Base-by-base conservation (phyloP, 2,329 filamentous ascomycete species). In the Aspergillus pseudoterreus region DNA sequence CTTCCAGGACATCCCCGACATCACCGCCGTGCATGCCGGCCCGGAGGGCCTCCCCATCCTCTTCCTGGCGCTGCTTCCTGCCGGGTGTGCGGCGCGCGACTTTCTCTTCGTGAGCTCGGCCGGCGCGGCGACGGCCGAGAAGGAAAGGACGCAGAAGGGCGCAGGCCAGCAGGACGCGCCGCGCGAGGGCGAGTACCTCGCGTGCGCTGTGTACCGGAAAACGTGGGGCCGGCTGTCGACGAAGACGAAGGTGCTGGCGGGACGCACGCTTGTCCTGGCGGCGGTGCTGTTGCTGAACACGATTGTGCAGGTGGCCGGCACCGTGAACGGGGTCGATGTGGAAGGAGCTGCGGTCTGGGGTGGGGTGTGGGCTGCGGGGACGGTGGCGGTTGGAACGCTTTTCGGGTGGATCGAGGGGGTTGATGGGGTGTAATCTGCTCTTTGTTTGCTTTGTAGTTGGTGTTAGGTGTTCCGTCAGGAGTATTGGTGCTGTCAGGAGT, bases 341-440 rank as follows among this genome's bases (percentile, higher is more conserved):
- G 61, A 75, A 1, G 92, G 92, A 10, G 89, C 91, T 1, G 73
- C 78, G 3, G 82, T 80, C 0, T 97, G 91, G 78, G 84, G 88
- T 2, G 75, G 76, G 19, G 76, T 92, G 33, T 96, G 90, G 90
- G 82, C 82, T n/a, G 62, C 78, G 19, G 87, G 68, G 4, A 63
- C 60, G 2, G 36, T 68, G 51, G 53, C 55, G 9, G 61, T 63
- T 27, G 70, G 68, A 4, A 51, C 57, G 38, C 54, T 60, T 27
- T 74, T 70, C 56, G 64, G 64, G 24, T 75, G 71, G 72, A 66
- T 74, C 44, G 70, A 72, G 52, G 68, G 62, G 6, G 71, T 69
- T 30, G 68, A 71, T 47, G 68, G 66, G 5, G 62, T 71, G 58
- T 71, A 47, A 58, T 19, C 22, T 39, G 11, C 11, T 2, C 24